Evolutionary conservation across 2,329 filamentous ascomycete species (phyloP), one percentile per base, ranked within the genome.

Genomic region (Aspergillus ruber): DNA sequence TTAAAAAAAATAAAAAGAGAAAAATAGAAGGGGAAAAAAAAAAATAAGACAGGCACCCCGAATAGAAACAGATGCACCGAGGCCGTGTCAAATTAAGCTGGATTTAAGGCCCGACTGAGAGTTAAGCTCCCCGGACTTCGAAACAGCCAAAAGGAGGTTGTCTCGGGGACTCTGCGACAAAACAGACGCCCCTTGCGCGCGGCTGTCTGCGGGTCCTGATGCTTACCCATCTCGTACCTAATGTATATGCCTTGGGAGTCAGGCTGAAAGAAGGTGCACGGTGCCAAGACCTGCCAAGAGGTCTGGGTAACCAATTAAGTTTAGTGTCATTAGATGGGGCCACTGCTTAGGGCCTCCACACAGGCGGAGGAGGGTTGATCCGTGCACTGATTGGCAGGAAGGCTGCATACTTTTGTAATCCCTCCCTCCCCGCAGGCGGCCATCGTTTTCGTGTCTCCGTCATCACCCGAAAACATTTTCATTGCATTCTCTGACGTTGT

Each of bases 121-220:
- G 20, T 21, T 20, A 52, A 55, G 53, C 55, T 61, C 61, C 59
- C 58, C 61, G 53, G 56, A 61, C 52, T 56, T 50, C 49, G 46
- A 51, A 50, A 57, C 55, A 50, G 42, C 47, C 54, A 56, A 65
- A 65, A 65, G 64, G 63, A 63, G 61, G 57, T 63, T 39, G 41
- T 39, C 45, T 52, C 47, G 18, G 15, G 36, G 36, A 39, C 36
- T 39, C 36, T 39, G 36, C 36, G 36, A 39, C 50, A 47, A 61
- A 62, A 62, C 62, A 67, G 63, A 63, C 65, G 65, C 65, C 58
- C 60, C 63, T 66, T 64, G 58, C 63, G 64, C 65, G 65, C 65
- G 65, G 56, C 56, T 67, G 60, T 51, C 53, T 50, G 32, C 8
- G 13, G 27, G 12, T 27, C 42, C 42, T 44, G 17, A 27, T 21